Evolutionary conservation across 2,329 filamentous ascomycete genomes (phyloP).

Genomic region (Paramyrothecium sp.): DNA sequence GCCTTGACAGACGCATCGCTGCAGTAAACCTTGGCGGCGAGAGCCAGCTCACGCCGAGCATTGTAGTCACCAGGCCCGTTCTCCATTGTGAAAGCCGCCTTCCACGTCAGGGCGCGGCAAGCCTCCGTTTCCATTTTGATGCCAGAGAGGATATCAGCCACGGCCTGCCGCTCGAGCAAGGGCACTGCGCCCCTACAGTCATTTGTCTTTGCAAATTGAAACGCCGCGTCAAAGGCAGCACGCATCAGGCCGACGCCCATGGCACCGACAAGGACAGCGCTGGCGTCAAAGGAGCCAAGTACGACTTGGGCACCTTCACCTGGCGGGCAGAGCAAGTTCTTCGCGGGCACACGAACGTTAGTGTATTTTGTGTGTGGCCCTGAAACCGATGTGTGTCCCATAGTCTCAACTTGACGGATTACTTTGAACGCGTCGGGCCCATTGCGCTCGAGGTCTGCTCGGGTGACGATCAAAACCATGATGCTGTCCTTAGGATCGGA

Average conservation of each 20-base stretch:
- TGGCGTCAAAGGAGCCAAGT: constrained; percentile 38
- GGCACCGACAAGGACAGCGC: constrained; percentile 49
- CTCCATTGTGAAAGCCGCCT: constrained; percentile 43
- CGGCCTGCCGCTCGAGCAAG: constrained; percentile 46
- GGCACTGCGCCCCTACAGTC: constrained; percentile 40
- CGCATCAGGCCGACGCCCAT: constrained; percentile 55
- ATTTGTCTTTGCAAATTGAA: constrained; percentile 48
- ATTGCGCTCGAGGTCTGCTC: constrained; percentile 44
- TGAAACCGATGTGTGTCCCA: constrained; percentile 46
- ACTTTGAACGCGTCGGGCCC: constrained; percentile 40
- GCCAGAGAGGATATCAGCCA: constrained; percentile 49
- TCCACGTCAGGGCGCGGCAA: constrained; percentile 49
- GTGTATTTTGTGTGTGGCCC: constrained; percentile 48
- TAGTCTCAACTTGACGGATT: constrained; percentile 40
- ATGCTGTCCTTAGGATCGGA: constrained; percentile 27
- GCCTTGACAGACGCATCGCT: constrained; percentile 47
- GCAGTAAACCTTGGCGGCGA: constrained; percentile 50
- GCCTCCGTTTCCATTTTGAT: constrained; percentile 53
- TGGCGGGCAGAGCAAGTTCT: constrained; percentile 43
- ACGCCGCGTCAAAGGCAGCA: constrained; percentile 48
- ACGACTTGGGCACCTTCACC: constrained; percentile 42
- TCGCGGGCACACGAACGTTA: constrained; percentile 43
- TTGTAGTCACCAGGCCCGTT: constrained; percentile 37
- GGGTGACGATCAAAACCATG: constrained; percentile 49
- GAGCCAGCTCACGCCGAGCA: constrained; percentile 40